These are phyloP conservation scores for Citrus australasica DNA, from an alignment of 345 rosid genomes.

Conservation along the genomic window DNA sequence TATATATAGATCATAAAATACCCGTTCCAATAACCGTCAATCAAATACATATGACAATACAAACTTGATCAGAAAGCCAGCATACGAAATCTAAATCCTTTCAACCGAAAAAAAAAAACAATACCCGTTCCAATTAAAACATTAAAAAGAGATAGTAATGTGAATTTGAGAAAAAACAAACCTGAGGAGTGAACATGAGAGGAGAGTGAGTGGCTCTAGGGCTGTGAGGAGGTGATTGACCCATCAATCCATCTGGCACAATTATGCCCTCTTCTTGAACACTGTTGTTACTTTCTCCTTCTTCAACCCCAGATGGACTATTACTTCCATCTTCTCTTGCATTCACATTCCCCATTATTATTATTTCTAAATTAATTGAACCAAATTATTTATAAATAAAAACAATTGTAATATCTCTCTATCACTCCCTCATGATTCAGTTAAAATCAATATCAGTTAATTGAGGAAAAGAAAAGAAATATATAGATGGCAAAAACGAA, in stretches of 20 bases:
- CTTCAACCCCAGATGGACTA: constrained; percentile 55
- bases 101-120: not conserved
- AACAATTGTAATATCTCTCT: constrained; percentile 19
- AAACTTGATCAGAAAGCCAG: not conserved
- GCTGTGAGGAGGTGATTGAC: constrained; percentile 92
- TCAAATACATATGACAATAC: not conserved
- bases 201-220: constrained; percentile 83
- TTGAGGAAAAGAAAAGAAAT: not conserved
- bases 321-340: constrained; percentile 72
- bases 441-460: not conserved
- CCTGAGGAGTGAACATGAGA: constrained; percentile 96
- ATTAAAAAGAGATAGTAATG: not conserved
- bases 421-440: constrained; percentile 30
- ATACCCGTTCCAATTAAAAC: not conserved
- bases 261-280: constrained; percentile 38
- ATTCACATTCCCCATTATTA: constrained; percentile 86
- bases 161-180: constrained; percentile 4
- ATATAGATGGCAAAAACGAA: not conserved
- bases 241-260: constrained; percentile 61
- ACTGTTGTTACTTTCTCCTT: constrained; percentile 31
- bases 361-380: not conserved
- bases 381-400: not conserved
- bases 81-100: not conserved
- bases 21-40: not conserved
- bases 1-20: no score